Evolutionary conservation across 495 filamentous ascomycete species (phyloP), one percentile per base, ranked within the genome.

Genomic region (Penicillium angulare): DNA sequence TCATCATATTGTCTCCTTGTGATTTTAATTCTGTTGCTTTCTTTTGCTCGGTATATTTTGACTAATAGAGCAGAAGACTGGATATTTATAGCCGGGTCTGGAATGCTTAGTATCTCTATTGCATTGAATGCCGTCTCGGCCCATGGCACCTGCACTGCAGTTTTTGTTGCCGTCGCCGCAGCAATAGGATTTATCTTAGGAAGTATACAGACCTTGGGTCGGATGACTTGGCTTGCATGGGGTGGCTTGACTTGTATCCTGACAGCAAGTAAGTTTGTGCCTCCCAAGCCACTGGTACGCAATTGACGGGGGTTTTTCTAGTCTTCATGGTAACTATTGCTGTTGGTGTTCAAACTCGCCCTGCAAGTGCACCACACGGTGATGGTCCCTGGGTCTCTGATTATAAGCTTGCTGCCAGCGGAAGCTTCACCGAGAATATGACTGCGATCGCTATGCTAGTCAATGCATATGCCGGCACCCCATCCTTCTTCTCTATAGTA

Each of bases 301-400:
- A 7, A 17, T 22, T 39, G 32, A 49, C 36, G 41, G 4, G 33
- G 26, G 24, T 24, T 17, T 57, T 62, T 38, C 76, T 82, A 53
- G 86, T 91, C 40, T 64, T 85, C 27, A 77, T 87, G 50, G 81
- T 87, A 27, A 88, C 90, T 63, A 79, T 89, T 57, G 83, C 75
- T 4, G 85, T 84, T 2, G 83, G 80, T 7, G 53, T 85, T 23
- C 72, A 79, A 41, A 66, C 74, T 47, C 63, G 71, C 17, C 72
- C 73, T 5, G n/a, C n/a, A n/a, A n/a, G n/a, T n/a, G n/a, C n/a
- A n/a, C 57, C 65, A 5, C 45, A 61, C 6, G 72, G 67, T 10
- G 72, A 72, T 0, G 64, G 54, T 3, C 10, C 43, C 7, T 77
- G 59, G 72, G 41, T 50, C 2, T 57, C 66, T 2, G 63, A 74